Base-by-base conservation (phyloP, 2,329 filamentous ascomycete species). In the Biscogniauxia mediterranea region DNA sequence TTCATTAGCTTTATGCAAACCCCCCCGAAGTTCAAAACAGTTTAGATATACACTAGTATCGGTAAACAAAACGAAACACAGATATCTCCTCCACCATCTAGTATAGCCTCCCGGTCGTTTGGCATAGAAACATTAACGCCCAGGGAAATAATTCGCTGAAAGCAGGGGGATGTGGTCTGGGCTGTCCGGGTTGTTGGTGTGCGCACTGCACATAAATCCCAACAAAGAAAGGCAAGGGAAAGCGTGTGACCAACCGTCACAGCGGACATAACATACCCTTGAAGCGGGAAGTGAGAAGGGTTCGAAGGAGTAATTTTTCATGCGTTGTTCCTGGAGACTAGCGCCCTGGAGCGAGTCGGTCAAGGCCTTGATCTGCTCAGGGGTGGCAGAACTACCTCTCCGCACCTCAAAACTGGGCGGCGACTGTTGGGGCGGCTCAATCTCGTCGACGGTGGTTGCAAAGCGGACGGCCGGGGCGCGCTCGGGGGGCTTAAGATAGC, bases 301-400 rank as follows among this genome's bases (percentile, higher is more conserved):
- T 74, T 97, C 93, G 72, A 93, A 98, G 52, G 90, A 88, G 77
- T 92, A 96, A 73, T 93, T 91, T 73, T 90, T 90, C 81, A 96
- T 86, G 65, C 93, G 87, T 60, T 87, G 85, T 69, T 93, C 89
- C 78, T 97, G 93, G 63, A 97, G 83, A 69, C 89, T 87, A 54
- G 88, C 84, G 64, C 87, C 86, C 66, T 92, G 89, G 25, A 96
- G 80, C 23, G 86, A 88, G 68, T 87, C 85, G 56, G 90, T 88
- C 63, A 97, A 79, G 62, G 87, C 87, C 67, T 85, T 85, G 60
- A 96, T 80, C 71, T 93, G 85, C 60, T 91, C 88, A 19, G 80
- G 77, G 5, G 81, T 81, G 55, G 81, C 77, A 55, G 75, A 75
- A 57, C 77, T 76, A 61, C 77, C 71, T 64, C 57, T 68, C 60